phyloP scores from a whole-genome alignment of 2,329 filamentous ascomycete species.

The Hypoxylon sp. region DNA sequence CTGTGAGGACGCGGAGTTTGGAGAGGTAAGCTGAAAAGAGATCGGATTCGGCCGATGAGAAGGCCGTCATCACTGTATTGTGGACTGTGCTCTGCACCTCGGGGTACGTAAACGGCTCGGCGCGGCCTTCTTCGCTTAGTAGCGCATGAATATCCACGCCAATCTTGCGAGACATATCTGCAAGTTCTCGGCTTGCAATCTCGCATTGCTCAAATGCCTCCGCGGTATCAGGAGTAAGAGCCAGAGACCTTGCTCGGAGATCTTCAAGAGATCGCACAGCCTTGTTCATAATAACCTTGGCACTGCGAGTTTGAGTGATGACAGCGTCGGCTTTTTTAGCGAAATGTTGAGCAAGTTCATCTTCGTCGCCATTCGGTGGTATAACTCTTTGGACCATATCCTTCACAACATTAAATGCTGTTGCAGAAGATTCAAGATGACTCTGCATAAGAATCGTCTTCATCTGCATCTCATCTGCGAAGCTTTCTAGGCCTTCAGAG shows the following conservation, averaged over 20 bases:
- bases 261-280: slow-evolving; percentile 80
- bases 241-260: slow-evolving; percentile 77
- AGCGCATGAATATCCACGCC: slow-evolving; percentile 72
- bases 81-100: slow-evolving; percentile 73
- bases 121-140: slow-evolving; percentile 75
- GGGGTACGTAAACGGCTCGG: slow-evolving; percentile 69
- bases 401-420: slow-evolving; percentile 64
- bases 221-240: slow-evolving; percentile 72
- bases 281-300: slow-evolving; percentile 85
- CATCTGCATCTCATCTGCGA: slow-evolving; percentile 83
- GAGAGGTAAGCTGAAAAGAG: slow-evolving; percentile 73
- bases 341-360: slow-evolving; percentile 73
- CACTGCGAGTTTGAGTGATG: slow-evolving; percentile 78
- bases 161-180: slow-evolving; percentile 70
- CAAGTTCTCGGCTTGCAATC: slow-evolving; percentile 68
- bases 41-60: slow-evolving; percentile 69
- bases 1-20: slow-evolving; percentile 71
- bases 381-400: slow-evolving; percentile 67
- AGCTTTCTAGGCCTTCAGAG: slow-evolving; percentile 71
- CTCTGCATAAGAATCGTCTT: slow-evolving; percentile 78
- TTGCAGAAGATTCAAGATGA: slow-evolving; percentile 80
- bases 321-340: slow-evolving; percentile 74
- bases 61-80: slow-evolving; percentile 60
- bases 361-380: slow-evolving; percentile 65
- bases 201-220: slow-evolving; percentile 77